Conservation (phyloP, 2,329 filamentous ascomycete genomes). For the Sporothrix luriei region DNA sequence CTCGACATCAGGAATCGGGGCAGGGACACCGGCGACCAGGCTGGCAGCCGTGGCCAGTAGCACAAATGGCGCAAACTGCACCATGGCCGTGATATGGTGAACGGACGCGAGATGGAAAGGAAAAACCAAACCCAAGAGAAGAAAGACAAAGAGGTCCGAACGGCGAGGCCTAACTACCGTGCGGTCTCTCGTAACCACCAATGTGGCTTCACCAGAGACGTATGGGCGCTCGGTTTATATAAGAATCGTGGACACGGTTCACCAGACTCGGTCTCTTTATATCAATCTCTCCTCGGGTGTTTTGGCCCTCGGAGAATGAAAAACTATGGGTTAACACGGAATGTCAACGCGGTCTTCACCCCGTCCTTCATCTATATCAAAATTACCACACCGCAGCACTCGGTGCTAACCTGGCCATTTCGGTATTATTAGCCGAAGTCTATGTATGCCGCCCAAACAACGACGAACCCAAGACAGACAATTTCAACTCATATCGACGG, state of each 20-base stretch:
- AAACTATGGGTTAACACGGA: not conserved
- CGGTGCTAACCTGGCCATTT: slow-evolving; percentile 11
- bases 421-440: slow-evolving; percentile 25
- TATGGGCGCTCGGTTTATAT: not conserved
- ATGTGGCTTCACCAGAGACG: not conserved
- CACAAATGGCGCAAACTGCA: slow-evolving; percentile 15
- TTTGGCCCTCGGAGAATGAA: not conserved
- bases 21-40: not conserved
- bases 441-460: not conserved
- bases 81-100: slow-evolving; percentile 8
- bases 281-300: not conserved
- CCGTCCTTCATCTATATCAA: not conserved
- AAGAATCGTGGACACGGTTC: not conserved
- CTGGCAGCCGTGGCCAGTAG: slow-evolving; percentile 21
- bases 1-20: not conserved
- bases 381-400: not conserved
- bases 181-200: not conserved
- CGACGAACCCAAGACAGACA: not conserved
- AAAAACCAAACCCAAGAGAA: not conserved
- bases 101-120: not conserved
- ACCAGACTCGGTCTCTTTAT: not conserved
- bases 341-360: slow-evolving; percentile 7
- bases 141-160: too few species aligned
- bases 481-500: not conserved
- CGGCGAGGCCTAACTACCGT: not conserved